A percentile compares a stretch with the other conserved stretches of the same genome.
Conservation (phyloP, 805 yeast genomes). For the Monosporozyma unispora region DNA sequence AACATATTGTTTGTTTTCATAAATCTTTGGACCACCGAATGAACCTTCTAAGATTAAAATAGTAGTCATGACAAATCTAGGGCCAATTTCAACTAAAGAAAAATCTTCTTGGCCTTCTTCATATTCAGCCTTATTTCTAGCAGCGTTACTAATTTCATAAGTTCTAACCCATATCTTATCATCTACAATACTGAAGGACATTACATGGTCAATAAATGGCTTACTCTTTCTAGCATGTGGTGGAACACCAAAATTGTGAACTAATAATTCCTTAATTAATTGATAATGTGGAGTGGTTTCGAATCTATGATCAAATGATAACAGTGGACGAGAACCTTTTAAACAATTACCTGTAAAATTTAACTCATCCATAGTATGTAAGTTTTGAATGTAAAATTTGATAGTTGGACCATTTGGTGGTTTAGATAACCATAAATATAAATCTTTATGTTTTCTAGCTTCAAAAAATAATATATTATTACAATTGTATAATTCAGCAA, state of each 20-base stretch:
- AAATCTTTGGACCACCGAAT: conserved; percentile 94
- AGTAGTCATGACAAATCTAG: conserved; percentile 86
- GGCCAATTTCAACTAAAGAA: conserved; percentile 89
- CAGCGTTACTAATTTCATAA: conserved; percentile 72
- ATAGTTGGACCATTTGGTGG: conserved; percentile 97
- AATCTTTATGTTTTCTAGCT: conserved; percentile 91
- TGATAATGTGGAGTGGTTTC: conserved; percentile 58
- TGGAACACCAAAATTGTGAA: conserved; percentile 89
- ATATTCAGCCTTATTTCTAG: conserved; percentile 43
- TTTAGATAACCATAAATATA: conserved; percentile 89
- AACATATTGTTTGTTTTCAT: conserved; percentile 92
- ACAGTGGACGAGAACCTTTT: conserved; percentile 88
- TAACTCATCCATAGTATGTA: conserved; percentile 92
- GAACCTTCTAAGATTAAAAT: conserved; percentile 92
- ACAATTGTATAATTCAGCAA: conserved; percentile 95
- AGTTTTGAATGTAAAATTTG: conserved; percentile 86
- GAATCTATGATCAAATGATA: conserved; percentile 80
- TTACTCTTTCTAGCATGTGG: conserved; percentile 85
- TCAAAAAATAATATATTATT: conserved; percentile 91
- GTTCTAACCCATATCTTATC: conserved; percentile 93
- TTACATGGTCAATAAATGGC: conserved; percentile 92
- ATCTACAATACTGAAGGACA: conserved; percentile 88
- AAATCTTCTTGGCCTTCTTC: conserved; percentile 48
- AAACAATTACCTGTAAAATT: conserved; percentile 95
- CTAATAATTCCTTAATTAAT: conserved; percentile 74